A percentile compares a stretch with the other conserved stretches of the same genome.
These are phyloP conservation scores for Backusella australiensis DNA, from an alignment of 192 early-diverging fungal species.

Conservation along the genomic window DNA sequence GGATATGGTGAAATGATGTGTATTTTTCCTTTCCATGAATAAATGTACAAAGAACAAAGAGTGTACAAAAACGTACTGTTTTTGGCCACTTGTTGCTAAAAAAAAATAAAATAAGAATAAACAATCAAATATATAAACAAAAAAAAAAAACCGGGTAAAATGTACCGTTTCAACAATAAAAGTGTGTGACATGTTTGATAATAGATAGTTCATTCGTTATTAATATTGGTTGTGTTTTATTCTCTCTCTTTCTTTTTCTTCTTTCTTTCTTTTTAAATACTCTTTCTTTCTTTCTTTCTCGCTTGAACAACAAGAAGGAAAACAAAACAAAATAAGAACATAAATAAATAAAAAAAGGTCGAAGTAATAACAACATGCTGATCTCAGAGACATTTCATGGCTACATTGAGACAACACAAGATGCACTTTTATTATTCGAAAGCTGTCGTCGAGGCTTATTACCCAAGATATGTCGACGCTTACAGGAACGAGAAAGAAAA, in stretches of 20 bases:
- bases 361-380: slow-evolving; percentile 2
- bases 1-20: background rate
- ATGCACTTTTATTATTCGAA: slow-evolving; percentile 63
- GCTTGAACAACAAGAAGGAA: background rate
- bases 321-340: background rate
- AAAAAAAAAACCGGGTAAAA: background rate
- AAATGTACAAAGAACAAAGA: background rate
- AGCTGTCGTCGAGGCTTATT: slow-evolving; percentile 56
- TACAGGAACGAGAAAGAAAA: slow-evolving; percentile 57
- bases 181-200: background rate
- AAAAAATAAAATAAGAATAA: background rate
- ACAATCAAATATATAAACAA: background rate
- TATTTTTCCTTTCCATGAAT: background rate
- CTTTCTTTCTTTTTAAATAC: background rate
- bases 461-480: slow-evolving; percentile 52
- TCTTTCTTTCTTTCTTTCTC: background rate
- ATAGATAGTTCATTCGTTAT: background rate
- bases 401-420: slow-evolving; percentile 54
- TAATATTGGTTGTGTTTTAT: background rate
- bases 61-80: background rate
- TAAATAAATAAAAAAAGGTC: background rate
- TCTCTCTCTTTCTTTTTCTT: background rate
- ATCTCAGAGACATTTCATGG: slow-evolving; percentile 40
- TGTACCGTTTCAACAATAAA: background rate
- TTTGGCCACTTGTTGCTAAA: background rate